A percentile compares a stretch with the other conserved stretches of the same genome.
These are phyloP conservation scores for Bruguiera hainesii DNA, from an alignment of 441 rosid genomes.

Conservation along the genomic window DNA sequence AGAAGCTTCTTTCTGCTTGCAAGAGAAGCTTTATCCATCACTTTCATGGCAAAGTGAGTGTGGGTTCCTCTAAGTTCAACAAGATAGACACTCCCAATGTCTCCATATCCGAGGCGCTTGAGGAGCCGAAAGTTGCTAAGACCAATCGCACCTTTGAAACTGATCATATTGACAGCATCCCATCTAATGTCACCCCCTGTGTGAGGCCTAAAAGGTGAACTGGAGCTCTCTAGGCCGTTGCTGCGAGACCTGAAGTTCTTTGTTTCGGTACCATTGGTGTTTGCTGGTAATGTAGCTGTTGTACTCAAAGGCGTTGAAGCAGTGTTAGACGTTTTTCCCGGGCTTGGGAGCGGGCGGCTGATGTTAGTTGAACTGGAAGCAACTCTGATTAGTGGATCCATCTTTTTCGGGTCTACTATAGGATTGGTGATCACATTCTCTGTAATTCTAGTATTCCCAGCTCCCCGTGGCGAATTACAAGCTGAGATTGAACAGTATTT, in stretches of 20 bases:
- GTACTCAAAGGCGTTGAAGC: constrained; percentile 12
- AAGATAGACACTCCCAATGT: constrained; percentile 76
- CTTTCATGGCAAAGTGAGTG: constrained; percentile 76
- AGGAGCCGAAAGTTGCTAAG: constrained; percentile 70
- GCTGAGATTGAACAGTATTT: neutral
- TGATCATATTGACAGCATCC: constrained; percentile 62
- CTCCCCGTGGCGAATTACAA: constrained; percentile 11
- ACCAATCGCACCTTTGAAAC: constrained; percentile 47
- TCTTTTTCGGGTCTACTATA: constrained; percentile 34
- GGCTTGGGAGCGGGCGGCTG: constrained; percentile 30
- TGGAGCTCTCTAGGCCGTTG: constrained; percentile 60
- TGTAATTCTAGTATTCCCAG: constrained; percentile 6
- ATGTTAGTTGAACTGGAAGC: constrained; percentile 23
- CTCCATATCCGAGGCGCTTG: constrained; percentile 82
- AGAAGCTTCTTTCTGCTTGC: constrained; percentile 79
- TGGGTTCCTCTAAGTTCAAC: constrained; percentile 73
- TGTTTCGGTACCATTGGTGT: constrained; percentile 20
- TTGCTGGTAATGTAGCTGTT: constrained; percentile 22
- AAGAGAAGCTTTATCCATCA: constrained; percentile 86
- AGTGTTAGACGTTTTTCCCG: constrained; percentile 23
- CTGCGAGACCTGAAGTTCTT: constrained; percentile 34
- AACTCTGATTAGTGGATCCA: constrained; percentile 35
- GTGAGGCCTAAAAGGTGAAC: constrained; percentile 59
- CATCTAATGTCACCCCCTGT: constrained; percentile 80
- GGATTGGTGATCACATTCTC: constrained; percentile 24